Percentiles rank a stretch among this genome's conserved stretches.
Conservation (phyloP, 1,284 basidiomycete species). For the Puccinia novopanici region DNA sequence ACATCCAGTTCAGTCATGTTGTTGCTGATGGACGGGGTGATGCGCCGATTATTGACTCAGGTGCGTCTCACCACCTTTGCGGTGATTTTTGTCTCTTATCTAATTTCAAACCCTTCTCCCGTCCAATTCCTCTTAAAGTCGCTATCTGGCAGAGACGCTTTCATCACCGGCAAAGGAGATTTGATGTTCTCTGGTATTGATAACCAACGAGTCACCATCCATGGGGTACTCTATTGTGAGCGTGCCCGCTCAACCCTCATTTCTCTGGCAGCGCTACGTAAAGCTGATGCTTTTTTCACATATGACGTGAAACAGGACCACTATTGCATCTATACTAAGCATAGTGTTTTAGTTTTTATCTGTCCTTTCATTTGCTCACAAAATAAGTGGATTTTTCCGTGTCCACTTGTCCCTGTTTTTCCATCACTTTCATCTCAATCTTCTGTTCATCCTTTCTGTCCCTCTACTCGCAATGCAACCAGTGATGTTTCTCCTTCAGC, state of each 20-base stretch:
- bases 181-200: not conserved
- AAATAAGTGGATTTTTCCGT: not conserved
- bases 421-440: not conserved
- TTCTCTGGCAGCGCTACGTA: not conserved
- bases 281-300: not conserved
- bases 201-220: not conserved
- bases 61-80: not conserved
- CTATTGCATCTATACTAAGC: not conserved
- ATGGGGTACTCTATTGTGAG: constrained; percentile 7
- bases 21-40: not conserved
- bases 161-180: not conserved
- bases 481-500: not conserved
- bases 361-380: not conserved
- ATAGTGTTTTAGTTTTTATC: not conserved
- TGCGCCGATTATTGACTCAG: not conserved
- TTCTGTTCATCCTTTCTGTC: not conserved
- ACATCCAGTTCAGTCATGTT: not conserved
- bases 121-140: not conserved
- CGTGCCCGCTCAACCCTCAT: not conserved
- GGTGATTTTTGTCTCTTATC: not conserved
- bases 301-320: not conserved
- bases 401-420: not conserved
- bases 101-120: not conserved
- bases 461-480: not conserved
- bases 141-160: not conserved